Base-by-base conservation (phyloP, 148 eudicot genomes). In the Chenopodium formosanum region DNA sequence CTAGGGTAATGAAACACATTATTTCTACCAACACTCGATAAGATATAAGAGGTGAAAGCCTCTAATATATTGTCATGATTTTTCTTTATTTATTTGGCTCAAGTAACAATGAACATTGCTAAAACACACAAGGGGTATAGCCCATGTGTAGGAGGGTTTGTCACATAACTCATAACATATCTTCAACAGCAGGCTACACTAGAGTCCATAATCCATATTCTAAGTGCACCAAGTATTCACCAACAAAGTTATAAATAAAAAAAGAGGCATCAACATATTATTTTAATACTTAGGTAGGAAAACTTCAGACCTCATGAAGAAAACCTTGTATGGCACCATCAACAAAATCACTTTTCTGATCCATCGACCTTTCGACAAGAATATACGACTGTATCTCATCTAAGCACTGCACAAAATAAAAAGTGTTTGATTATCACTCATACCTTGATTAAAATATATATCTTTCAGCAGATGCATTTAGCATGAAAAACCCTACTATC, bases 351-450 rank as follows among this genome's bases (percentile, higher is more conserved):
- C 78, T 81, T n/a, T 83, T 89, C 78, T 77, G 81, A 82, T 90
- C 91, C 67, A 81, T 62, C 48, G 83, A 85, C 82, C 98, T 90
- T 79, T 91, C 82, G 19, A 91, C 93, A 63, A 94, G 80, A 73
- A 96, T 92, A 81, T 96, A 96, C 9, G 99, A 91, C 74, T 96
- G 99, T 82, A 96, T 90, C 91, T 96, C 99, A 82, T 96, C 95
- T 83, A 96, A 83, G 82, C 90, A 80, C 99, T 96, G 88, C 72
- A 86, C 76, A 50, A n/a, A 67, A 78, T 22, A 7, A 78, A 32
- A 14, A 44, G 44, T 48, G 22, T 48, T 56, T 56, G 27, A 50
- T n/a, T 62, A 9, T 62, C 10, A 44, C 56, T 23, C 63, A 74
- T 27, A 17, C 16, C n/a, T 23, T 12, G 47, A 48, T 0, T 11